Percentiles rank a stretch among this genome's conserved stretches.
Evolutionary conservation across 371 early-diverging fungal genomes (phyloP).

Genomic region (Mucor circinelloides): DNA sequence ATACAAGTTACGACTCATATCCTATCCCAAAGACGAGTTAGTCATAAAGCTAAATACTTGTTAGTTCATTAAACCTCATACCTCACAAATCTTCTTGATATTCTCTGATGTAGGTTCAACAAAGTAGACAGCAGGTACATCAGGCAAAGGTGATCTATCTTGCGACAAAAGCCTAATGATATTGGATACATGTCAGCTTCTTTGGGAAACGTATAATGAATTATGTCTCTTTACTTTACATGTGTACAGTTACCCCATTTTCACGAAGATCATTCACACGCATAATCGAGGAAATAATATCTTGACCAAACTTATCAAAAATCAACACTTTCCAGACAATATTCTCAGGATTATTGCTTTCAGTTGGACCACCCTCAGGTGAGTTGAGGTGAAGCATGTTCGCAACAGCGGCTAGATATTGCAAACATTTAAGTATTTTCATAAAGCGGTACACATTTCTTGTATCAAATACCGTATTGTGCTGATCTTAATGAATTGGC

Average conservation of each 20-base stretch:
- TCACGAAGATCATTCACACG: slow-evolving; percentile 97
- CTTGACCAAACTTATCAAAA: slow-evolving; percentile 93
- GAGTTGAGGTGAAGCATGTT: slow-evolving; percentile 35
- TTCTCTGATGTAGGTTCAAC: slow-evolving; percentile 90
- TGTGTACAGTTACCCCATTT: slow-evolving; percentile 97
- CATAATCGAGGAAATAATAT: slow-evolving; percentile 96
- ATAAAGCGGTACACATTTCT: background rate
- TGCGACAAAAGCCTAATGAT: slow-evolving; percentile 68
- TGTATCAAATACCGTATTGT: slow-evolving; percentile 19
- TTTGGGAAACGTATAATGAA: too few species aligned
- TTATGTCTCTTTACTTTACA: slow-evolving; percentile 58
- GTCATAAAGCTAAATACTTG: background rate
- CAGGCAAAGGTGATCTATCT: slow-evolving; percentile 86
- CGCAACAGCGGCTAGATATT: slow-evolving; percentile 18
- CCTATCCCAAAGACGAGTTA: slow-evolving; percentile 50
- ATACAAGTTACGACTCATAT: slow-evolving; percentile 90
- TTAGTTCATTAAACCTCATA: slow-evolving; percentile 21
- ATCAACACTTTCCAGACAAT: slow-evolving; percentile 96
- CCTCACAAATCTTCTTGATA: slow-evolving; percentile 78
- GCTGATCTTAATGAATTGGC: slow-evolving; percentile 20
- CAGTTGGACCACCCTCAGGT: slow-evolving; percentile 11
- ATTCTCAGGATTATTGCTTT: slow-evolving; percentile 22
- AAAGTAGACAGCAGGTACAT: slow-evolving; percentile 99
- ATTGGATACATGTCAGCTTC: background rate
- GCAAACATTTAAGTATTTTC: background rate